These are phyloP conservation scores for Narthecium ossifragum DNA, from an alignment of 106 monocot species.

Conservation along the genomic window DNA sequence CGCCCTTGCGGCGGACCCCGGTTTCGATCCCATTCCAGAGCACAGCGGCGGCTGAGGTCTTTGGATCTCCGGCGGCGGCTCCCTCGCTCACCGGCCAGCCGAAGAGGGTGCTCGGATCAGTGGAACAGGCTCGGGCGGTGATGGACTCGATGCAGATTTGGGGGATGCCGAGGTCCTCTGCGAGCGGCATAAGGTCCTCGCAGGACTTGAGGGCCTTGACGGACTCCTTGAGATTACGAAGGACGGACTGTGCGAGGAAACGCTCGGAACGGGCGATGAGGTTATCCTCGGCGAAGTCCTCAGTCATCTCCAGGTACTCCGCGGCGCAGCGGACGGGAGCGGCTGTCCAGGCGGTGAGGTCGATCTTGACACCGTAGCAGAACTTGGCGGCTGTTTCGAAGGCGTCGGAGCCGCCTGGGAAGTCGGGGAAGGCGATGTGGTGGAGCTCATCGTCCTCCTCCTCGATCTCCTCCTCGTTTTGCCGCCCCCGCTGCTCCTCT, in stretches of 20 bases:
- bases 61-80: slow-evolving; percentile 14
- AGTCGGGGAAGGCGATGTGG: slow-evolving; percentile 40
- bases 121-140: slow-evolving; percentile 31
- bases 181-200: slow-evolving; percentile 51
- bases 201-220: slow-evolving; percentile 58
- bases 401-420: slow-evolving; percentile 61
- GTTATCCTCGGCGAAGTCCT: slow-evolving; percentile 58
- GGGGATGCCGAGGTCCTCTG: slow-evolving; percentile 55
- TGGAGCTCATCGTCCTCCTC: slow-evolving; percentile 18
- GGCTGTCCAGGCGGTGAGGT: slow-evolving; percentile 52
- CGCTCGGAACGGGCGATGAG: slow-evolving; percentile 49
- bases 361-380: slow-evolving; percentile 81
- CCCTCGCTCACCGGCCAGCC: slow-evolving; percentile 74
- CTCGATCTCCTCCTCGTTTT: slow-evolving; percentile 14
- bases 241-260: slow-evolving; percentile 55
- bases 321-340: slow-evolving; percentile 77
- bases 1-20: slow-evolving; percentile 28
- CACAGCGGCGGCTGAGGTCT: neutral
- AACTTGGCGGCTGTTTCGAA: slow-evolving; percentile 92
- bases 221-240: slow-evolving; percentile 42
- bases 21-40: slow-evolving; percentile 41
- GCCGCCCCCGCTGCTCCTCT: slow-evolving; percentile 13
- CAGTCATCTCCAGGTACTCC: slow-evolving; percentile 86
- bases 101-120: slow-evolving; percentile 35
- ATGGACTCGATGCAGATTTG: slow-evolving; percentile 64